These are phyloP conservation scores for Candida sakaeoensis DNA, from an alignment of 805 yeast genomes.

Conservation along the genomic window DNA sequence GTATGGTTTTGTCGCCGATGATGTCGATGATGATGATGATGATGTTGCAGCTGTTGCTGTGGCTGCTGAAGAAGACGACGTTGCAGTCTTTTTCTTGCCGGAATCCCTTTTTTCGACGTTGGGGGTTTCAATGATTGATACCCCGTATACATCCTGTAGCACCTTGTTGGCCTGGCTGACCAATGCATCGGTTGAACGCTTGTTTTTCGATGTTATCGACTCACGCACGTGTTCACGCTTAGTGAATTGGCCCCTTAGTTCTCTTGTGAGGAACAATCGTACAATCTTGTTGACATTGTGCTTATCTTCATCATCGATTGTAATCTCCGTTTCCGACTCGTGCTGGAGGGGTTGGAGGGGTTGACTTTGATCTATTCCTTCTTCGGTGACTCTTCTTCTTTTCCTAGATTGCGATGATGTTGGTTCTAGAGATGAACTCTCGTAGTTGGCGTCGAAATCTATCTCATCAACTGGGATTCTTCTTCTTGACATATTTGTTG, in stretches of 20 bases:
- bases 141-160: slow-evolving; percentile 25
- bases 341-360: neutral
- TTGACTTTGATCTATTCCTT: neutral
- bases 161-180: slow-evolving; percentile 14
- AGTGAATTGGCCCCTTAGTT: slow-evolving; percentile 19
- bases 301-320: slow-evolving; percentile 6
- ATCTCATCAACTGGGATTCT: slow-evolving; percentile 7
- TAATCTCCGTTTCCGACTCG: neutral
- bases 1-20: slow-evolving; percentile 11
- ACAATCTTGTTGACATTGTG: slow-evolving; percentile 11
- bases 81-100: slow-evolving; percentile 7
- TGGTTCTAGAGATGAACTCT: too few relatives aligned
- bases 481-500: slow-evolving; percentile 4
- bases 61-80: slow-evolving; percentile 2
- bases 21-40: slow-evolving; percentile 1
- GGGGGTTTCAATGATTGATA: slow-evolving; percentile 20
- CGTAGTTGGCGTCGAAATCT: slow-evolving; percentile 5
- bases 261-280: slow-evolving; percentile 19
- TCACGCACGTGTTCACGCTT: slow-evolving; percentile 21
- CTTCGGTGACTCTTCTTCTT: neutral
- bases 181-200: slow-evolving; percentile 14
- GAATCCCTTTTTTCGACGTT: slow-evolving; percentile 5
- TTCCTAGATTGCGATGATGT: neutral
- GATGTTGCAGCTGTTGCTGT: slow-evolving; percentile 1
- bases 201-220: slow-evolving; percentile 5